Evolutionary conservation across 2,329 filamentous ascomycete species (phyloP).

Genomic region (Fusarium odoratissimum): DNA sequence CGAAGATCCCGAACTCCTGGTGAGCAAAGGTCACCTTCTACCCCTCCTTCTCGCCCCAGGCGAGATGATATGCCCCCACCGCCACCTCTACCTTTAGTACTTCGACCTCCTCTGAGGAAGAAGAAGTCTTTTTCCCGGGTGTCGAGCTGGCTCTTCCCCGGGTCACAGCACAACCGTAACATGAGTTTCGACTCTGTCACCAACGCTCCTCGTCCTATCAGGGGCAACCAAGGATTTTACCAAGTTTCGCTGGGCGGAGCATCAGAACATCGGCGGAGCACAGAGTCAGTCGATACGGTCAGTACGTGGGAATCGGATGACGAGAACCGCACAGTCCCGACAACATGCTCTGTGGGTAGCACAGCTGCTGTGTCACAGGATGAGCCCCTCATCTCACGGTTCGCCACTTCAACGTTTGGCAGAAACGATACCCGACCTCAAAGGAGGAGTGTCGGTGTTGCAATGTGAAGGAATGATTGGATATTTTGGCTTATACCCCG

Average conservation of each 20-base stretch:
- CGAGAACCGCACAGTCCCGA: conserved; percentile 58
- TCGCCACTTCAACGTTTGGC: conserved; percentile 46
- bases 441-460: conserved; percentile 45
- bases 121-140: conserved; percentile 75
- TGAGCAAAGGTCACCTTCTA: conserved; percentile 46
- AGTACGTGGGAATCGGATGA: conserved; percentile 64
- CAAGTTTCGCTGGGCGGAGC: conserved; percentile 57
- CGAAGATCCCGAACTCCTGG: conserved; percentile 47
- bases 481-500: conserved; percentile 33
- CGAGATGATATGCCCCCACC: conserved; percentile 57
- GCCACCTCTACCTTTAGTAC: conserved; percentile 68
- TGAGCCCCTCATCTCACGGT: conserved; percentile 54
- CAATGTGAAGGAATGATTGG: conserved; percentile 41
- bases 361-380: conserved; percentile 54
- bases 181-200: conserved; percentile 64
- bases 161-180: conserved; percentile 52
- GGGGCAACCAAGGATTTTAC: conserved; percentile 67
- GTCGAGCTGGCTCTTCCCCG: conserved; percentile 68
- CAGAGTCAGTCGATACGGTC: conserved; percentile 59
- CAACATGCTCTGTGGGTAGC: conserved; percentile 62
- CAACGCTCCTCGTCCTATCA: conserved; percentile 65
- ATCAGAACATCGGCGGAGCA: conserved; percentile 51
- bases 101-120: conserved; percentile 71
- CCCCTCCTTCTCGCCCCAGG: conserved; percentile 39
- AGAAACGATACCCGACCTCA: conserved; percentile 32